These are phyloP conservation scores for Tuber aestivum DNA, from an alignment of 495 filamentous ascomycete genomes.

Conservation along the genomic window DNA sequence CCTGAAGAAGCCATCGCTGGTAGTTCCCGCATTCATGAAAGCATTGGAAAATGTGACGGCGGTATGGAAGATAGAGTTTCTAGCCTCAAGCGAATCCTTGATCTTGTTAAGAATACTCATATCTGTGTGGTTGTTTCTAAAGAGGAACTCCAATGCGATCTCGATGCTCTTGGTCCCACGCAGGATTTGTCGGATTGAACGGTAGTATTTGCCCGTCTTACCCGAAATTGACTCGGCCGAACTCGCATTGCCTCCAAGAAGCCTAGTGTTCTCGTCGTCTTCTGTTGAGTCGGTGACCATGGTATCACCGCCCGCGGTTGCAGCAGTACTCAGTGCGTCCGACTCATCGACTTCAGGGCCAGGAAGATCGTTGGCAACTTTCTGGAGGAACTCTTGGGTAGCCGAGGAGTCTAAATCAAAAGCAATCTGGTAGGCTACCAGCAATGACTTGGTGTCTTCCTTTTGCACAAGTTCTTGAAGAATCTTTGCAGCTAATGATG, in stretches of 20 bases:
- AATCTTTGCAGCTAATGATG: constrained; percentile 83
- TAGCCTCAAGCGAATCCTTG: constrained; percentile 84
- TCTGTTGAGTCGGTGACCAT: constrained; percentile 46
- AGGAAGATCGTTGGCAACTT: constrained; percentile 64
- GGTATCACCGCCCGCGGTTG: constrained; percentile 47
- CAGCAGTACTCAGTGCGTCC: constrained; percentile 42
- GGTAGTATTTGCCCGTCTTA: constrained; percentile 58
- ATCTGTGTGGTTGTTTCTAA: constrained; percentile 83
- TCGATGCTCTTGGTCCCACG: constrained; percentile 87
- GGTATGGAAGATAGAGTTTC: constrained; percentile 98
- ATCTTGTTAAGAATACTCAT: constrained; percentile 90
- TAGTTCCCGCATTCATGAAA: constrained; percentile 99
- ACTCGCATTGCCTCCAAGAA: constrained; percentile 35
- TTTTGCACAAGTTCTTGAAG: constrained; percentile 74
- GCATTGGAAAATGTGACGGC: constrained; percentile 95
- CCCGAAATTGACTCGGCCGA: constrained; percentile 42
- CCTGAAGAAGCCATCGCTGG: constrained; percentile 93
- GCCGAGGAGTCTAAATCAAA: constrained; percentile 98
- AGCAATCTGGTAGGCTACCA: constrained; percentile 92
- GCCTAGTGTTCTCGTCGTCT: constrained; percentile 36
- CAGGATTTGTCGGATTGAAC: constrained; percentile 77
- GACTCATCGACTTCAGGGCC: constrained; percentile 49
- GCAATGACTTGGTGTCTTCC: constrained; percentile 66
- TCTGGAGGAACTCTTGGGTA: constrained; percentile 91
- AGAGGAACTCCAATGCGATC: constrained; percentile 91